These are phyloP conservation scores for Petunia secreta DNA, from an alignment of 257 asterid genomes.

Conservation along the genomic window DNA sequence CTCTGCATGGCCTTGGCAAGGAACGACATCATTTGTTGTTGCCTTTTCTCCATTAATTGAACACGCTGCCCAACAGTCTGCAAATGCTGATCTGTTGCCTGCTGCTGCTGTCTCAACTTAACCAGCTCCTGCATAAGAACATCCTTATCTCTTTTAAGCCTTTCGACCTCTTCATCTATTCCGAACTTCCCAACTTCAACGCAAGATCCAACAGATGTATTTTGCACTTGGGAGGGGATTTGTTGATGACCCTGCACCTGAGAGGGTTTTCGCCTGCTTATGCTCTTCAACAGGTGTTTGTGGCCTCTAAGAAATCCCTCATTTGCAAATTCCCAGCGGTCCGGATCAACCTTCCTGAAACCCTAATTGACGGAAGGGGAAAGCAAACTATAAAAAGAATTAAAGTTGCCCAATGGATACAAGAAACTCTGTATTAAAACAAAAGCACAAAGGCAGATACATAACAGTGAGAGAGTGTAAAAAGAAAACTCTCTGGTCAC, in stretches of 20 bases:
- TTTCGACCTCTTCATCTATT: constrained; percentile 73
- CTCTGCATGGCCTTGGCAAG: constrained; percentile 89
- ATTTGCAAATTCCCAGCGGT: constrained; percentile 66
- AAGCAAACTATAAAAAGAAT: constrained; percentile 50
- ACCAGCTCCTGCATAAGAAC: constrained; percentile 87
- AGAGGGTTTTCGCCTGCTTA: constrained; percentile 65
- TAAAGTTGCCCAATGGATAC: constrained; percentile 31
- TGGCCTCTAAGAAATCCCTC: constrained; percentile 69
- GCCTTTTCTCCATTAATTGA: constrained; percentile 76
- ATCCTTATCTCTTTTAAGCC: constrained; percentile 75
- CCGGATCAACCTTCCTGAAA: constrained; percentile 72
- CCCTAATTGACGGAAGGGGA: constrained; percentile 52
- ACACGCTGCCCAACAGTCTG: constrained; percentile 76
- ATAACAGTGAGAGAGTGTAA: not conserved
- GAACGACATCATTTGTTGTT: constrained; percentile 84
- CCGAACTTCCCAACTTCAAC: constrained; percentile 70
- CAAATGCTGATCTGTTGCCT: constrained; percentile 65
- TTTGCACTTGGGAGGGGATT: constrained; percentile 40
- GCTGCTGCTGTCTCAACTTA: constrained; percentile 78
- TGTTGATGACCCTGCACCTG: constrained; percentile 51
- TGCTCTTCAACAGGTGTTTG: constrained; percentile 61
- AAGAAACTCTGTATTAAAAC: constrained; percentile 13
- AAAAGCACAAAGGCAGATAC: not conserved
- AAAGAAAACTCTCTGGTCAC: not conserved
- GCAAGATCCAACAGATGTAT: constrained; percentile 54